Base-by-base conservation (phyloP, 805 yeast genomes). In the Wickerhamomyces alni region DNA sequence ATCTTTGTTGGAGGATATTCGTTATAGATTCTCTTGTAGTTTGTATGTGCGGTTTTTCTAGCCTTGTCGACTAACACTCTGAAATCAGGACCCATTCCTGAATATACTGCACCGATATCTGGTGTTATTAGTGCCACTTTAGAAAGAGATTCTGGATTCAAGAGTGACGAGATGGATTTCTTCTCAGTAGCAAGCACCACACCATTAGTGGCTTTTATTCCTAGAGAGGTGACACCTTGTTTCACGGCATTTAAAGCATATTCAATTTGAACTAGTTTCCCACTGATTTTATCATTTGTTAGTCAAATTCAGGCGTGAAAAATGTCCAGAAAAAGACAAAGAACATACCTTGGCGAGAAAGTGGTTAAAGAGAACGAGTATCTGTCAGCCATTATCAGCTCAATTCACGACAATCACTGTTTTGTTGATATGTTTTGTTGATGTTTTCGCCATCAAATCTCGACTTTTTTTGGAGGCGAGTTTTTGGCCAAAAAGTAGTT, bases 31-130 rank as follows among this genome's bases (percentile, higher is more conserved):
- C 96, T 78, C 67, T 91, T 89, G 66, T 93, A 93, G 57, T 83
- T 77, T 17, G 96, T 81, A 62, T 93, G 98, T 33, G 97, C 86
- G 43, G 85, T 80, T 63, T 87, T 89, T 54, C 99, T 79, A 10
- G 98, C 87, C 62, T 84, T 84, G 66, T 93, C 98, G 37, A 89
- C 87, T 26, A 93, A 74, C 13, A 93, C 95, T 48, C 99, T 75
- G 69, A 85, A 93, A 62, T 93, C 99, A 17, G 99, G 99, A 19
- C 98, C 98, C 98, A 93, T 89, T 16, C 99, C 99, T 7, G 96
- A 75, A 65, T 93, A 93, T 4, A 95, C 89, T 74, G 93, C 87
- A 42, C 97, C 99, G 52, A 91, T 85, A 59, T 93, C 88, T 28
- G 99, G 98, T 5, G 99, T 88, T 55, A 93, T 76, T 45, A 76